These are phyloP conservation scores for Epichloe gansuensis DNA, from an alignment of 2,329 filamentous ascomycete genomes.

Conservation along the genomic window DNA sequence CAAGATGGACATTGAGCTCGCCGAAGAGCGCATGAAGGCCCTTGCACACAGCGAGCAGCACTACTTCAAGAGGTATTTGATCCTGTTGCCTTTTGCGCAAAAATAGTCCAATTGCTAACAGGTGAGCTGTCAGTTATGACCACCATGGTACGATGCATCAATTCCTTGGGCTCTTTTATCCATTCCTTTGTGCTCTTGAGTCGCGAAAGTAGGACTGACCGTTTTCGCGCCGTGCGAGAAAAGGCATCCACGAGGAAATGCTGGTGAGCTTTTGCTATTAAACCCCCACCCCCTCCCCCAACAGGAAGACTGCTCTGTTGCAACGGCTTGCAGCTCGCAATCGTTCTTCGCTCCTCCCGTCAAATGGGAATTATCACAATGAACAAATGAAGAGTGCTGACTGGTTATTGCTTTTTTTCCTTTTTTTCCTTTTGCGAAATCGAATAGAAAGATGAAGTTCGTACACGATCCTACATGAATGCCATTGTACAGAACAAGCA, in stretches of 20 bases:
- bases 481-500: conserved; percentile 96
- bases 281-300: conserved; percentile 4
- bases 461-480: conserved; percentile 93
- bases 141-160: conserved; percentile 65
- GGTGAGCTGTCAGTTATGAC: conserved; percentile 60
- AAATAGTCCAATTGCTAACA: not conserved
- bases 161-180: conserved; percentile 1
- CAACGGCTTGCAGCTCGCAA: conserved; percentile 2
- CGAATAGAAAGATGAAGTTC: conserved; percentile 88
- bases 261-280: conserved; percentile 51
- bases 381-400: not conserved
- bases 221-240: conserved; percentile 5
- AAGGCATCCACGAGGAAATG: conserved; percentile 97
- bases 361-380: no score
- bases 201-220: not conserved
- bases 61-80: conserved; percentile 86
- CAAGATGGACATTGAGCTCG: conserved; percentile 47
- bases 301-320: not conserved
- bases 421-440: not conserved
- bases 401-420: not conserved
- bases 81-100: not conserved
- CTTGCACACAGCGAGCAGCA: conserved; percentile 95
- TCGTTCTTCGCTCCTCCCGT: not conserved
- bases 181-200: conserved; percentile 3
- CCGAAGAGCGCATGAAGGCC: conserved; percentile 51